Evolutionary conservation across 1,284 basidiomycete genomes (phyloP).

Genomic region (Limonomyces culmigenus): DNA sequence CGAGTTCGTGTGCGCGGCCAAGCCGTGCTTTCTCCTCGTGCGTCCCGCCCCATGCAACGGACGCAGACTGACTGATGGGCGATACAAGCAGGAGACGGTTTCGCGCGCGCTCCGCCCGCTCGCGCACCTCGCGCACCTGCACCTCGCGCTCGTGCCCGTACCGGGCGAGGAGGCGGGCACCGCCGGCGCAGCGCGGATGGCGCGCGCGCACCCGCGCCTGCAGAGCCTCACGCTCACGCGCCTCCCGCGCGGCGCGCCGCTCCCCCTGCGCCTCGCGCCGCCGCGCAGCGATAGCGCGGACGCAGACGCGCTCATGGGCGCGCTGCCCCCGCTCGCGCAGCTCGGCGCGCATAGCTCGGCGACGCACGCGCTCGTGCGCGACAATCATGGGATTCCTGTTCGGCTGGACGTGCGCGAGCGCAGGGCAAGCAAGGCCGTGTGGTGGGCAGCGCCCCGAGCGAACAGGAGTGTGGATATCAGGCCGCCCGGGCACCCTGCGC

Average conservation of each 20-base stretch:
- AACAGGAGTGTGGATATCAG: too few species aligned
- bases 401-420: slow-evolving; percentile 26
- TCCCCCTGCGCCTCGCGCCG: slow-evolving; percentile 14
- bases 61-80: background rate
- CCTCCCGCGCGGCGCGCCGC: slow-evolving; percentile 27
- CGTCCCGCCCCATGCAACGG: slow-evolving; percentile 11
- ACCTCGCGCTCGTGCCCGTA: slow-evolving; percentile 44
- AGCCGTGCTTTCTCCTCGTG: slow-evolving; percentile 54
- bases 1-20: slow-evolving; percentile 45
- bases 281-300: background rate
- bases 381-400: slow-evolving; percentile 25
- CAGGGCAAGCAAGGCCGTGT: slow-evolving; percentile 13
- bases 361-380: slow-evolving; percentile 30
- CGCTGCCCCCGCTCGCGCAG: background rate
- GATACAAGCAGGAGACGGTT: slow-evolving; percentile 15
- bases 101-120: slow-evolving; percentile 29
- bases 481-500: too few species aligned
- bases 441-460: too few species aligned
- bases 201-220: slow-evolving; percentile 44
- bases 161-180: slow-evolving; percentile 44
- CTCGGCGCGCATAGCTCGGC: slow-evolving; percentile 18
- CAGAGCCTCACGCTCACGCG: slow-evolving; percentile 42
- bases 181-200: slow-evolving; percentile 39
- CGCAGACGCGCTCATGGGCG: background rate
- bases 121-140: slow-evolving; percentile 38